These are phyloP conservation scores for Colletotrichum sp. DNA, from an alignment of 2,329 filamentous ascomycete genomes.

Conservation along the genomic window DNA sequence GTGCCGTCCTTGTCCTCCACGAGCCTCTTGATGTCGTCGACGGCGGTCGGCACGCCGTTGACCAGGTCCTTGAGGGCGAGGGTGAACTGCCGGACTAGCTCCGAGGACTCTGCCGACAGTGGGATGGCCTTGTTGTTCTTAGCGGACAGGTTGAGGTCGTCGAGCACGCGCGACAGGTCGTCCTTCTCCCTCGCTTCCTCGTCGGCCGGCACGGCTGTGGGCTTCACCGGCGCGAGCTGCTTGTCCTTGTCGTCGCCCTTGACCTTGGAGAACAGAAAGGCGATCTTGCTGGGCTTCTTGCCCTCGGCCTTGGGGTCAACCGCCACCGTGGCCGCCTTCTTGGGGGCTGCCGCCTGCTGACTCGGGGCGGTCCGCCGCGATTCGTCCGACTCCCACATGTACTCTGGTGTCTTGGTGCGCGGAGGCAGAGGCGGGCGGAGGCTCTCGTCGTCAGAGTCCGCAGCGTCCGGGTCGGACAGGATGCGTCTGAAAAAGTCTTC, in stretches of 20 bases:
- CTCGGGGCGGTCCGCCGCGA: slow-evolving; percentile 2
- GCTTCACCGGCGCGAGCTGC: slow-evolving; percentile 31
- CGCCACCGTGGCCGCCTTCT: slow-evolving; percentile 29
- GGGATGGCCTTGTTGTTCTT: slow-evolving; percentile 87
- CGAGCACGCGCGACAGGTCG: slow-evolving; percentile 81
- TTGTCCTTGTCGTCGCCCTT: slow-evolving; percentile 44
- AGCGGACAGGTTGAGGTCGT: slow-evolving; percentile 82
- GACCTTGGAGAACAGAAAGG: slow-evolving; percentile 36
- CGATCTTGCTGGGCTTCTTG: slow-evolving; percentile 36
- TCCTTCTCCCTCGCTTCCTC: slow-evolving; percentile 61
- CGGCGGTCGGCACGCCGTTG: slow-evolving; percentile 92
- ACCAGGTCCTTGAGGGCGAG: slow-evolving; percentile 90
- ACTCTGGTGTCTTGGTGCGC: slow-evolving; percentile 53
- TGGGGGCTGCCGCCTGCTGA: slow-evolving; percentile 19
- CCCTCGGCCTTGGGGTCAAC: slow-evolving; percentile 32
- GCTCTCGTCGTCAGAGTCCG: slow-evolving; percentile 35
- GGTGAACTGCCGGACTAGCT: slow-evolving; percentile 84
- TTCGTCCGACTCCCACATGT: slow-evolving; percentile 48
- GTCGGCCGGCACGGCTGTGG: slow-evolving; percentile 41
- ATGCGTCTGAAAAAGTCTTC: slow-evolving; percentile 63
- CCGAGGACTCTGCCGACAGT: slow-evolving; percentile 82
- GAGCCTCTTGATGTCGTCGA: slow-evolving; percentile 77
- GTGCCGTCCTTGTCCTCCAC: slow-evolving; percentile 66
- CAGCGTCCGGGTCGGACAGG: slow-evolving; percentile 40
- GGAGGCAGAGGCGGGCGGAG: slow-evolving; percentile 61